A percentile compares a stretch with the other conserved stretches of the same genome.
Evolutionary conservation across 2,329 filamentous ascomycete genomes (phyloP).

Genomic region (Xylaria sp.): DNA sequence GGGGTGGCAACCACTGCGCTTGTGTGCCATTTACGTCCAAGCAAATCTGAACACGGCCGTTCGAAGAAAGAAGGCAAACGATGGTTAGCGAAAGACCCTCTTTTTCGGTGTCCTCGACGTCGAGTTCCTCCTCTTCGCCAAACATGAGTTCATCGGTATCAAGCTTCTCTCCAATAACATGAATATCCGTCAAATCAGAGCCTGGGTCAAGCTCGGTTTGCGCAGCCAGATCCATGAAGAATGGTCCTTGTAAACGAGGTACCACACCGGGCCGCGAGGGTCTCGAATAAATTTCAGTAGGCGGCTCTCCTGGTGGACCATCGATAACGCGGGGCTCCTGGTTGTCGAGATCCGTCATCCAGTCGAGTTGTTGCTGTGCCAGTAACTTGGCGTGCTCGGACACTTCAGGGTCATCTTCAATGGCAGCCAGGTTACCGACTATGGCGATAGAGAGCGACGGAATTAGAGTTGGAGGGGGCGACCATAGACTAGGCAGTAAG

Average conservation of each 20-base stretch:
- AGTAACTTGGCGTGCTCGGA: conserved; percentile 50
- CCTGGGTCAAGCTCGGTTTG: conserved; percentile 52
- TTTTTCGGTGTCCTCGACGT: conserved; percentile 50
- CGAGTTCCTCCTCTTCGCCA: conserved; percentile 59
- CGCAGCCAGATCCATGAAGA: conserved; percentile 51
- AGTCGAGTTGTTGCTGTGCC: conserved; percentile 59
- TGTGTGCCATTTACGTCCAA: conserved; percentile 58
- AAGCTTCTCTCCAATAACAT: conserved; percentile 57
- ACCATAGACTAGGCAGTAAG: conserved; percentile 80
- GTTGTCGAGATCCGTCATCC: conserved; percentile 61
- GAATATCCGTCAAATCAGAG: conserved; percentile 54
- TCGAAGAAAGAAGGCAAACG: conserved; percentile 55
- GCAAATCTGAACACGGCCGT: conserved; percentile 56
- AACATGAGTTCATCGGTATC: conserved; percentile 56
- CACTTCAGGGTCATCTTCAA: conserved; percentile 54
- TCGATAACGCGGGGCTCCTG: conserved; percentile 57
- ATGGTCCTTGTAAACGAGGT: conserved; percentile 58
- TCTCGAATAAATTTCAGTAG: conserved; percentile 51
- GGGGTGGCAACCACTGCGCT: conserved; percentile 61
- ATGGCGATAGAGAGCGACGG: conserved; percentile 79
- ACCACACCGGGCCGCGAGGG: conserved; percentile 53
- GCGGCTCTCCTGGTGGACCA: conserved; percentile 42
- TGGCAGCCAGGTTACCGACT: conserved; percentile 63
- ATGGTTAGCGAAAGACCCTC: conserved; percentile 57
- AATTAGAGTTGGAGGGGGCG: conserved; percentile 67